Conservation (phyloP, 2,329 filamentous ascomycete genomes). For the Juglanconis oblonga region DNA sequence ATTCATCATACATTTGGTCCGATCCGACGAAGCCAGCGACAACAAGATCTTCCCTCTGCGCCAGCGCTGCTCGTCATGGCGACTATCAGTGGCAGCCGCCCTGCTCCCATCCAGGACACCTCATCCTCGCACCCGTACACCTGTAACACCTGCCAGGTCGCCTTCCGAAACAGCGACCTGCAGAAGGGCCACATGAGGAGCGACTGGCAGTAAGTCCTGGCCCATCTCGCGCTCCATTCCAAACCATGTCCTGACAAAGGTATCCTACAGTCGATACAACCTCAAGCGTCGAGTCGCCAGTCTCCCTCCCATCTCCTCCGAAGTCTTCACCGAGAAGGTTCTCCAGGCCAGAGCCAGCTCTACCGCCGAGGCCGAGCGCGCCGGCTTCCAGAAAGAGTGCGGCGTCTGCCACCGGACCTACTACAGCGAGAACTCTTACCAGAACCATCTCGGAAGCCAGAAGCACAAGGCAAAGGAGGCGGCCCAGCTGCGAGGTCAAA, state of each 20-base stretch:
- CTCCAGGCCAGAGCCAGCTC: conserved; percentile 83
- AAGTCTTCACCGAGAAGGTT: conserved; percentile 94
- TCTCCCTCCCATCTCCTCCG: conserved; percentile 84
- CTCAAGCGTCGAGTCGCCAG: conserved; percentile 91
- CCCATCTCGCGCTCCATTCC: background rate
- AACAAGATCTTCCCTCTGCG: no score
- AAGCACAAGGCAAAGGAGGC: conserved; percentile 77
- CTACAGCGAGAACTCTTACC: conserved; percentile 93
- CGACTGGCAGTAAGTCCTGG: conserved; percentile 85
- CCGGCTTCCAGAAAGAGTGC: conserved; percentile 82
- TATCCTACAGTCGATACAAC: conserved; percentile 73
- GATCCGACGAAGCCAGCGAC: no score
- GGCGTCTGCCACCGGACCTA: conserved; percentile 85
- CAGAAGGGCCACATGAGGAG: conserved; percentile 96
- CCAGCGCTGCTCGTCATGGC: conserved; percentile 40
- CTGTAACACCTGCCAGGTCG: conserved; percentile 97
- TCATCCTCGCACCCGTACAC: conserved; percentile 79
- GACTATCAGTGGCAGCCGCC: conserved; percentile 40
- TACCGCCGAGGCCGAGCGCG: conserved; percentile 80
- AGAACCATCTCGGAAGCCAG: conserved; percentile 86
- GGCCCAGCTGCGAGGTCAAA: conserved; percentile 36
- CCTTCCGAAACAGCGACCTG: conserved; percentile 88
- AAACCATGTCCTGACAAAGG: background rate
- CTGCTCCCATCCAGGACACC: conserved; percentile 27
- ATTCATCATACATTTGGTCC: no score